Conservation (phyloP, 1,284 basidiomycete species). For the Xerocomus amazonicus region DNA sequence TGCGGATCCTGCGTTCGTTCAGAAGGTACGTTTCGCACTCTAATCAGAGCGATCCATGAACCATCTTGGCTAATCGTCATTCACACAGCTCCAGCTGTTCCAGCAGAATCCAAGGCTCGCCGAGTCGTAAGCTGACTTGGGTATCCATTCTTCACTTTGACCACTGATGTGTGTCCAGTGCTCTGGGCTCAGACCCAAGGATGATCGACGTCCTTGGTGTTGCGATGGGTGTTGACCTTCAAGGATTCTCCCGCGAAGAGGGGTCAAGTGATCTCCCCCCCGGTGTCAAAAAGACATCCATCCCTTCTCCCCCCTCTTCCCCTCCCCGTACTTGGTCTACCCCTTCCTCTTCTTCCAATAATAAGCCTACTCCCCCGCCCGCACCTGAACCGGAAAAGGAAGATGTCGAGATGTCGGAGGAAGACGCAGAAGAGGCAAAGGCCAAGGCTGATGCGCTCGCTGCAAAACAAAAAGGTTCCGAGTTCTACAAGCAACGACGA, state of each 20-base stretch:
- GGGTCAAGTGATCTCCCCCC: conserved; percentile 80
- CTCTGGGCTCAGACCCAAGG: conserved; percentile 71
- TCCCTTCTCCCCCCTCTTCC: conserved; percentile 39
- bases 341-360: conserved; percentile 35
- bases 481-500: conserved; percentile 83
- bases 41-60: background rate
- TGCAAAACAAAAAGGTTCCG: conserved; percentile 76
- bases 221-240: conserved; percentile 91
- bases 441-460: conserved; percentile 73
- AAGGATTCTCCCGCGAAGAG: conserved; percentile 82
- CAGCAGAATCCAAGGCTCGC: conserved; percentile 64
- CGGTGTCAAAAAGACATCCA: conserved; percentile 41
- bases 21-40: conserved; percentile 50
- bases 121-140: conserved; percentile 39
- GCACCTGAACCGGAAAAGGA: conserved; percentile 38
- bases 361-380: conserved; percentile 29
- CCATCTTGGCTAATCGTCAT: background rate
- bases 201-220: conserved; percentile 95
- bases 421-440: conserved; percentile 58
- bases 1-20: conserved; percentile 77
- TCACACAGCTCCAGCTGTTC: conserved; percentile 50
- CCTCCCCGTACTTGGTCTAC: conserved; percentile 42
- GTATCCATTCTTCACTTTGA: background rate
- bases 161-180: conserved; percentile 34
- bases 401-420: conserved; percentile 63